Conservation (phyloP, 1,284 basidiomycete genomes). For the Boletus chippewaensis region DNA sequence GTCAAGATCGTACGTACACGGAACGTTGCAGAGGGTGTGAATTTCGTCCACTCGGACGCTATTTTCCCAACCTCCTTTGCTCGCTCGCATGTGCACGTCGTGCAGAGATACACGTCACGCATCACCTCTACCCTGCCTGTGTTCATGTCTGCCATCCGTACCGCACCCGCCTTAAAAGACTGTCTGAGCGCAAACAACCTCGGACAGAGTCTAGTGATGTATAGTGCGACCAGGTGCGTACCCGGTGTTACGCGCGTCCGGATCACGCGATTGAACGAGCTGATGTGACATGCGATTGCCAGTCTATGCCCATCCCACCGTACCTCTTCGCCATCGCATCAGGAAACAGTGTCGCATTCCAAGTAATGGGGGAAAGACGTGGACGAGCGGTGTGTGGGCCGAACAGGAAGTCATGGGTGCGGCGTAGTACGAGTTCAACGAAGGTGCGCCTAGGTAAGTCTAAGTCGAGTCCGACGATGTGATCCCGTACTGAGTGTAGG, state of each 20-base stretch:
- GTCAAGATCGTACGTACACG: no score
- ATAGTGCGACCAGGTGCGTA: conserved; percentile 47
- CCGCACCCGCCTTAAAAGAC: conserved; percentile 64
- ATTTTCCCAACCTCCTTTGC: no score
- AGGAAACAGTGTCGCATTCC: conserved; percentile 73
- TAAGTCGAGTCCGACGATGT: conserved; percentile 24
- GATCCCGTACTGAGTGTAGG: conserved; percentile 32
- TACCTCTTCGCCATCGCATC: conserved; percentile 86
- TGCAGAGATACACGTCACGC: conserved; percentile 70
- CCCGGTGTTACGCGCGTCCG: neutral
- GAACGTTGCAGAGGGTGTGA: no score
- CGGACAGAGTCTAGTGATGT: conserved; percentile 51
- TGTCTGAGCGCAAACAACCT: conserved; percentile 60
- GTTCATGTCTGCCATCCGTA: conserved; percentile 80
- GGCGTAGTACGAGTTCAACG: conserved; percentile 83
- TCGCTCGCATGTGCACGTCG: no score
- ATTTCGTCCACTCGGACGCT: no score
- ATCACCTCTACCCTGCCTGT: conserved; percentile 77
- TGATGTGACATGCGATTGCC: neutral
- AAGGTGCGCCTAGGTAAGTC: conserved; percentile 67
- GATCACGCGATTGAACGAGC: no score
- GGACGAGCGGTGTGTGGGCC: conserved; percentile 85
- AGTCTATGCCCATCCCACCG: conserved; percentile 76
- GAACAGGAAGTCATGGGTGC: conserved; percentile 78
- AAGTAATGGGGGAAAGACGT: conserved; percentile 54